Percentiles rank a stretch among this genome's conserved stretches.
Conservation (phyloP, 257 asterid species). For the Solanum pinnatisectum region DNA sequence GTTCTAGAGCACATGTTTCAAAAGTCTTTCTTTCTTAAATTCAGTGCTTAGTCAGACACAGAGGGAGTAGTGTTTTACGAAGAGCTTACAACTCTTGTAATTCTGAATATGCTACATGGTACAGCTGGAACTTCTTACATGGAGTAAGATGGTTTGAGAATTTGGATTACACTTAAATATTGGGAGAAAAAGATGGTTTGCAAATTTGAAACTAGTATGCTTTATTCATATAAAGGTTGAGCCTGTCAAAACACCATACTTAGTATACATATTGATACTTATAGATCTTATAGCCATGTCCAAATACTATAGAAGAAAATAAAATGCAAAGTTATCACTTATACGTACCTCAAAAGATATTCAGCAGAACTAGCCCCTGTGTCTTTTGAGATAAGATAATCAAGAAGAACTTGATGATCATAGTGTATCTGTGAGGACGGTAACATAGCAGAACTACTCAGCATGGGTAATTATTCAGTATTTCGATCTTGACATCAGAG, state of each 20-base stretch:
- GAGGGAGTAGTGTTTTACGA: neutral
- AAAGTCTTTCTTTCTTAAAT: neutral
- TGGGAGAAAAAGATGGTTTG: neutral
- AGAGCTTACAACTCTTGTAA: neutral
- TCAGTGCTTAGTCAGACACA: neutral
- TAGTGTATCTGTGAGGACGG: conserved; percentile 49
- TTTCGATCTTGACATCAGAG: neutral
- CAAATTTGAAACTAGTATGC: neutral
- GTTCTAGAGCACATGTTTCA: neutral
- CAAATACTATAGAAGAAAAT: neutral
- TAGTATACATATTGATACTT: neutral
- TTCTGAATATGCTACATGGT: neutral
- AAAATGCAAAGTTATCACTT: neutral
- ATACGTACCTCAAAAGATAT: conserved; percentile 66
- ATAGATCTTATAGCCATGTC: neutral
- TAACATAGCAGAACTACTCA: conserved; percentile 1
- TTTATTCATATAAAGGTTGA: neutral
- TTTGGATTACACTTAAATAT: neutral
- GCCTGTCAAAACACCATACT: neutral
- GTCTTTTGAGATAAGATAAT: conserved; percentile 90
- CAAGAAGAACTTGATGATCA: conserved; percentile 96
- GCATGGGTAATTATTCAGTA: neutral
- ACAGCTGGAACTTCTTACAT: neutral
- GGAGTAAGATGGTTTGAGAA: neutral
- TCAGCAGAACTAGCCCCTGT: conserved; percentile 76